phyloP scores from a whole-genome alignment of 2,329 filamentous ascomycete genomes.

The Tolypocladium guangdongense region DNA sequence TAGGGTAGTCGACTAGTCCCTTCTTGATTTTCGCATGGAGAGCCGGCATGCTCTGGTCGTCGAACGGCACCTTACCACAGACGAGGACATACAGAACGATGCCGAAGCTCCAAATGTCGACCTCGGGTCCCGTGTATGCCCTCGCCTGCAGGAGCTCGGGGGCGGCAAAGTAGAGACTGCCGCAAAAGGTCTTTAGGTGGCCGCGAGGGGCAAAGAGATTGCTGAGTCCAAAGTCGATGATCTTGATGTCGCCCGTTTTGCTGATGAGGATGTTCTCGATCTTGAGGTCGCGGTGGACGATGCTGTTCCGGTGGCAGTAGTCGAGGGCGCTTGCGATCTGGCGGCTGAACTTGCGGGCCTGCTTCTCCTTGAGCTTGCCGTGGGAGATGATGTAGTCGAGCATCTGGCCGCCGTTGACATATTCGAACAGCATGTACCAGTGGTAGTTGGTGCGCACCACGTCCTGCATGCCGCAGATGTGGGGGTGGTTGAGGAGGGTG shows the following conservation, averaged over 20 bases:
- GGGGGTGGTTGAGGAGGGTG: constrained; percentile 84
- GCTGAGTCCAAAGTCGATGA: constrained; percentile 96
- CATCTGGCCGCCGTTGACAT: constrained; percentile 98
- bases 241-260: constrained; percentile 98
- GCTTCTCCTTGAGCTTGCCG: constrained; percentile 94
- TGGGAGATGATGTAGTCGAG: constrained; percentile 99
- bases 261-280: constrained; percentile 99
- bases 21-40: constrained; percentile 99
- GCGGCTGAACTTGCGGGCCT: constrained; percentile 91
- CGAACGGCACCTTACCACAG: constrained; percentile 95
- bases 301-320: constrained; percentile 96
- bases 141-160: constrained; percentile 88
- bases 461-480: constrained; percentile 92
- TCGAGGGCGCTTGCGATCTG: constrained; percentile 95
- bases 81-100: constrained; percentile 96
- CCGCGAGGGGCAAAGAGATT: constrained; percentile 83
- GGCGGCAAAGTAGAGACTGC: constrained; percentile 93
- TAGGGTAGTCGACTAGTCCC: constrained; percentile 88
- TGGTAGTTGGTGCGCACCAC: constrained; percentile 94
- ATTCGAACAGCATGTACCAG: constrained; percentile 99
- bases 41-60: constrained; percentile 98
- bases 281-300: constrained; percentile 94
- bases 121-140: constrained; percentile 91
- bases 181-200: constrained; percentile 92
- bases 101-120: constrained; percentile 97